Conservation (phyloP, 768 basidiomycete genomes). For the Ramaria sp. region DNA sequence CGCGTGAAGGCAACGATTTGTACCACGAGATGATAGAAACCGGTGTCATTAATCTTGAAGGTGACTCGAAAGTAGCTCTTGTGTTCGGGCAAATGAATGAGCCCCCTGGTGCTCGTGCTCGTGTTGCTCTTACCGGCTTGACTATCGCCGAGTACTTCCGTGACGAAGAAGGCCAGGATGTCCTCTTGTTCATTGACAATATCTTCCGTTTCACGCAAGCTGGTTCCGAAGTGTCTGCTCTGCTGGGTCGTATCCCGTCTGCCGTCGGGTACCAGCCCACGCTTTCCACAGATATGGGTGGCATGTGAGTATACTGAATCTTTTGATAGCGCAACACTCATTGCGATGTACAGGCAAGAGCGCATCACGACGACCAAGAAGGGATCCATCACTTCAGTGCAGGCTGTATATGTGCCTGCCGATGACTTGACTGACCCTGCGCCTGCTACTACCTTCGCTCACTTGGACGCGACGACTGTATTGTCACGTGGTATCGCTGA, state of each 20-base stretch:
- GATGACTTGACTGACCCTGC: slow-evolving; percentile 99
- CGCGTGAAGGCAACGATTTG: slow-evolving; percentile 99
- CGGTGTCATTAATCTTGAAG: slow-evolving; percentile 99
- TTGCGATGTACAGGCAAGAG: slow-evolving; percentile 65
- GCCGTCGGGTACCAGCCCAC: slow-evolving; percentile 99
- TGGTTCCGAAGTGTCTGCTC: slow-evolving; percentile 99
- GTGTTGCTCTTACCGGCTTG: slow-evolving; percentile 97
- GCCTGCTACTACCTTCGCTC: slow-evolving; percentile 98
- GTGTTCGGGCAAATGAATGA: slow-evolving; percentile 99
- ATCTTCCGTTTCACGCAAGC: slow-evolving; percentile 99
- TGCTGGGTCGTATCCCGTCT: slow-evolving; percentile 99
- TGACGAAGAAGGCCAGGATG: slow-evolving; percentile 99
- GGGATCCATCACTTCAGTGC: slow-evolving; percentile 99
- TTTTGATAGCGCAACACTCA: not conserved
- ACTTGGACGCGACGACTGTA: slow-evolving; percentile 99
- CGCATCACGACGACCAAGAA: slow-evolving; percentile 99
- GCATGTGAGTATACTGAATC: slow-evolving; percentile 41
- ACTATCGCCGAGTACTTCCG: slow-evolving; percentile 99
- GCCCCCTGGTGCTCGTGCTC: slow-evolving; percentile 99
- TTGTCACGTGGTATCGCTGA: slow-evolving; percentile 98
- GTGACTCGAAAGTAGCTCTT: slow-evolving; percentile 99
- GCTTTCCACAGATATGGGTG: slow-evolving; percentile 99
- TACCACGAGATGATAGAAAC: slow-evolving; percentile 99
- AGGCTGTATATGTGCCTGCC: slow-evolving; percentile 99
- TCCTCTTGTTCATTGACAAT: slow-evolving; percentile 99